Conservation (phyloP, 192 early-diverging fungal species). For the Neocallimastix lanati region DNA sequence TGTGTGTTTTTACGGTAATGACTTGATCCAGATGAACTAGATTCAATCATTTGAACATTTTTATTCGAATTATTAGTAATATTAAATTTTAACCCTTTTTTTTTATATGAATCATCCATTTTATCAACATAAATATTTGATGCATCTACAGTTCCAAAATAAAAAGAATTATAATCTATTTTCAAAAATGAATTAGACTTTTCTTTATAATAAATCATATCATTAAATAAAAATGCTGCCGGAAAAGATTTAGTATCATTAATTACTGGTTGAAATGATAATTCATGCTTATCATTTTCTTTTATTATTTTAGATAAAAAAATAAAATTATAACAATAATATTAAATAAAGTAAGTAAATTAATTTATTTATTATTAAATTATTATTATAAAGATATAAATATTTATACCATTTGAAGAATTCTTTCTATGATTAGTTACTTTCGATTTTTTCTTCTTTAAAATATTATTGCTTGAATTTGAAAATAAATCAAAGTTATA, state of each 20-base stretch:
- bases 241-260: neutral
- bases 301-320: too few species aligned
- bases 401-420: too few species aligned
- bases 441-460: neutral
- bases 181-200: neutral
- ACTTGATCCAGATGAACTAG: too few species aligned
- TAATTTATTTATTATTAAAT: too few species aligned
- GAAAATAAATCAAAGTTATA: neutral
- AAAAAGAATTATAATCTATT: neutral
- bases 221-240: neutral
- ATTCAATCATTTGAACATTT: too few species aligned
- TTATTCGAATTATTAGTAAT: neutral
- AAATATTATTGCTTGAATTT: neutral
- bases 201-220: neutral
- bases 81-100: neutral
- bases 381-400: too few species aligned
- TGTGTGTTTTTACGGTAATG: too few species aligned
- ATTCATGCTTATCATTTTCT: too few species aligned
- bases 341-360: too few species aligned
- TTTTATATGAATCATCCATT: neutral
- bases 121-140: neutral
- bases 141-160: neutral
- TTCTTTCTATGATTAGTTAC: neutral
- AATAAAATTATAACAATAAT: too few species aligned
- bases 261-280: too few species aligned